Base-by-base conservation (phyloP, 2,329 filamentous ascomycete species). In the Penicillium paneum region DNA sequence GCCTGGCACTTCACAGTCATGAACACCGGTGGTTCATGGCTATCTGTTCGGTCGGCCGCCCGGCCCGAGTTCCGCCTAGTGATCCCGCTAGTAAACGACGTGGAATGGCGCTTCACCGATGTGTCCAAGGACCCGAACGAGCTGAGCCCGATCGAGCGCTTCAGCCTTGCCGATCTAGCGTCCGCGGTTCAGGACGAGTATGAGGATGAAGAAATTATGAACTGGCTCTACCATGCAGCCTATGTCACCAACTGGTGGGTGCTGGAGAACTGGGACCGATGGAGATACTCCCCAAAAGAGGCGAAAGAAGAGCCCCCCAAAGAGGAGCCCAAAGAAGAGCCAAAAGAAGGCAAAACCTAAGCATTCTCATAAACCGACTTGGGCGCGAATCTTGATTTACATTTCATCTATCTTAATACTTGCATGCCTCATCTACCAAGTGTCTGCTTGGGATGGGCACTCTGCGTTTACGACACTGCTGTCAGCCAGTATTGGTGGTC, bases 1-100 rank as follows among this genome's bases (percentile, higher is more conserved):
- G 60, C 67, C 47, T 71, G 69, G 69, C 69, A 71, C 36, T 71
- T 71, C 57, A 70, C 66, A 13, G 67, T 68, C 26, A 69, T 71
- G 66, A 71, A 71, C 56, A 69, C 69, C 0, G 69, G 68, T n/a
- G 66, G 67, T 1, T 63, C 67, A 0, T 67, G 67, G 67, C 59
- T 71, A 3, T 63, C 66, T 0, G 53, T 71, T 19, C 69, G 68
- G 1, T 71, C 67, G 3, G 68, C 67, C 7, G 65, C 65, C 3
- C 54, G 55, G 11, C 67, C 66, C 0, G 54, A 57, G 15, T 69
- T 61, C 51, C 66, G 69, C 2, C 56, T 71, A 3, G 67, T 71
- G 11, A 64, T 71, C 19, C 68, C 69, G 2, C 57, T 71, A 2
- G 61, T 70, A 11, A 62, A 64, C 41, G 67, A 69, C 17, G 60